Conservation (phyloP, 108 stramenopile species). For the Nitzschia sp. region DNA sequence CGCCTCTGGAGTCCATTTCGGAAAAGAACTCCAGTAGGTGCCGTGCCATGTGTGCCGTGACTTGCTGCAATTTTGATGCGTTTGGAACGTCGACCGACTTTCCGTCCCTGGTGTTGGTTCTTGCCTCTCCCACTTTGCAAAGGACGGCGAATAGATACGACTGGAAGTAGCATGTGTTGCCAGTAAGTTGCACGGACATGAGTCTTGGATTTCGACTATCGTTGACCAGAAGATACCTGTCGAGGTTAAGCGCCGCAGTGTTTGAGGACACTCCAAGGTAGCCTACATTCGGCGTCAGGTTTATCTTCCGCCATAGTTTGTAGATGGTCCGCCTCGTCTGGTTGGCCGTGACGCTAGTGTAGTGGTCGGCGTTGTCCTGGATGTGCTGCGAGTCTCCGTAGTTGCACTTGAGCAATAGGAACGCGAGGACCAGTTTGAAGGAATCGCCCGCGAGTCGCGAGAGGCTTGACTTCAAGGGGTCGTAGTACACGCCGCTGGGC, state of each 20-base stretch:
- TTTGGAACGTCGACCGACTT: conserved; percentile 17
- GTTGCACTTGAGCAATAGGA: conserved; percentile 32
- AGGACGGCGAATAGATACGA: conserved; percentile 28
- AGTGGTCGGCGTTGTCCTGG: conserved; percentile 30
- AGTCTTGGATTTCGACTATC: conserved; percentile 10
- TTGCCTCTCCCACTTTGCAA: conserved; percentile 19
- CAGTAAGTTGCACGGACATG: conserved; percentile 34
- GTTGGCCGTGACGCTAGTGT: conserved; percentile 19
- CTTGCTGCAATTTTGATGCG: conserved; percentile 5
- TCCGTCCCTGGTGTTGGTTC: conserved; percentile 7
- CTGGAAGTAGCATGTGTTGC: conserved; percentile 40
- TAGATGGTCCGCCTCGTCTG: conserved; percentile 15
- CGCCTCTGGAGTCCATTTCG: conserved; percentile 8
- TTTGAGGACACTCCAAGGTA: conserved; percentile 1
- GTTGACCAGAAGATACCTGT: conserved; percentile 23
- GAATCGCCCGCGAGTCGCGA: conserved; percentile 14
- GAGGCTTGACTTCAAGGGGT: conserved; percentile 18
- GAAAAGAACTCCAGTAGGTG: conserved; percentile 32
- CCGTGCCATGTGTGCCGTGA: conserved; percentile 5
- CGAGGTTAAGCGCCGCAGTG: conserved; percentile 10
- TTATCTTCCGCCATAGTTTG: conserved; percentile 31
- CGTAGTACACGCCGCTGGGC: conserved; percentile 20
- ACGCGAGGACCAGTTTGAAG: conserved; percentile 10
- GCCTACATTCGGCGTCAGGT: conserved; percentile 9
- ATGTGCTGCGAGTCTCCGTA: conserved; percentile 34